Percentiles rank a stretch among this genome's conserved stretches.
Conservation (phyloP, 495 filamentous ascomycete species). For the Penicillium alfredii region DNA sequence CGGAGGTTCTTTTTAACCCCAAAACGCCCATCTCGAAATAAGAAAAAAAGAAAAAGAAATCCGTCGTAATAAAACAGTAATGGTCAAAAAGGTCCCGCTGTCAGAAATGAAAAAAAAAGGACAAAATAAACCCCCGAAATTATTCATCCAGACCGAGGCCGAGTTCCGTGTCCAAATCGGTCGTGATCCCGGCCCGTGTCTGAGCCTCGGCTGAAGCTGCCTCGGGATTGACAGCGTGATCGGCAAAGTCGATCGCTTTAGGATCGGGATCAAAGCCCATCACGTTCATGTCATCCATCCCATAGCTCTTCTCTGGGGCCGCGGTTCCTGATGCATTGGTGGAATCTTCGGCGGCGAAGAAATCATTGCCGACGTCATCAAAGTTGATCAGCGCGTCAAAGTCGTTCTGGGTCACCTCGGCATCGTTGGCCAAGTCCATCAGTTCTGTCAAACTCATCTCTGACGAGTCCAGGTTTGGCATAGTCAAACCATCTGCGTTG, state of each 20-base stretch:
- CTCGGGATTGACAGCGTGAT: conserved; percentile 10
- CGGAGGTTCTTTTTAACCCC: too few species aligned
- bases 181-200: conserved; percentile 11
- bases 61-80: too few species aligned
- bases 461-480: conserved; percentile 30
- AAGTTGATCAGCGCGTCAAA: conserved; percentile 47
- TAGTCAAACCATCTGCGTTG: conserved; percentile 27
- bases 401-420: conserved; percentile 46
- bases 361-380: conserved; percentile 37
- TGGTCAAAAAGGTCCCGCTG: too few species aligned
- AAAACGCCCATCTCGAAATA: too few species aligned
- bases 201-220: conserved; percentile 13
- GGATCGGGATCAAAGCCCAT: conserved; percentile 27
- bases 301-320: conserved; percentile 17
- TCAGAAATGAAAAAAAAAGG: conserved; percentile 9
- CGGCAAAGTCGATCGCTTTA: conserved; percentile 26
- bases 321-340: conserved; percentile 4
- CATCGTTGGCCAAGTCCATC: conserved; percentile 44
- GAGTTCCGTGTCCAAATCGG: conserved; percentile 30
- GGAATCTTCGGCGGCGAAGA: conserved; percentile 30
- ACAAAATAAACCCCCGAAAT: too few species aligned
- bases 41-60: too few species aligned
- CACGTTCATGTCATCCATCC: conserved; percentile 22
- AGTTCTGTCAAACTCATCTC: conserved; percentile 41
- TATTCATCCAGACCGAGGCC: conserved; percentile 22